Percentiles rank a stretch among this genome's conserved stretches.
Conservation (phyloP, 1,284 basidiomycete genomes). For the Stygiomarasmius scandens region DNA sequence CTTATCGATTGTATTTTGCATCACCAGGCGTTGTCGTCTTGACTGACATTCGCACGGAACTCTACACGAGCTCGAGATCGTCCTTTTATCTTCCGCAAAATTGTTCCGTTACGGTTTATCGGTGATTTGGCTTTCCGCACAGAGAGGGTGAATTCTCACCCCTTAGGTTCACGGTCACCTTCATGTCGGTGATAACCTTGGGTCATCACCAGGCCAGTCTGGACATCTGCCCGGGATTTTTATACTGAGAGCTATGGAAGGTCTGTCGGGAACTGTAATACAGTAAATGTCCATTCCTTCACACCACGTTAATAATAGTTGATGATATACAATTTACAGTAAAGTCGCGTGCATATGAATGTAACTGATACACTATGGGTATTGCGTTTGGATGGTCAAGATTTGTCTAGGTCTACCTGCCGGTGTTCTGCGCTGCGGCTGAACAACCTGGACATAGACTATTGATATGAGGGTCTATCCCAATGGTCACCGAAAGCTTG, state of each 20-base stretch:
- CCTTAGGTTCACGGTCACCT: neutral
- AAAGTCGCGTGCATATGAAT: neutral
- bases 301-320: constrained; percentile 1
- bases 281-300: neutral
- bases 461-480: constrained; percentile 15
- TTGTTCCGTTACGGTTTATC: neutral
- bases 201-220: neutral
- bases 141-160: no score
- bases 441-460: constrained; percentile 14
- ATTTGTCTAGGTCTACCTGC: constrained; percentile 1
- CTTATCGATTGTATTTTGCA: neutral
- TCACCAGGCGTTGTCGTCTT: neutral
- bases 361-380: neutral
- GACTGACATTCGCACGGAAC: neutral
- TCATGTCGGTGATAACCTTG: neutral
- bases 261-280: neutral
- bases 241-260: neutral
- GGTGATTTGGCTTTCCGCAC: no score
- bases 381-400: neutral
- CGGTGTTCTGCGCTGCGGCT: constrained; percentile 5
- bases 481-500: neutral
- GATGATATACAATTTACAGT: constrained; percentile 3
- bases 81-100: neutral
- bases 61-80: neutral
- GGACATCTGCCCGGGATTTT: neutral